Base-by-base conservation (phyloP, 2,329 filamentous ascomycete species). In the Penicillium sp. region DNA sequence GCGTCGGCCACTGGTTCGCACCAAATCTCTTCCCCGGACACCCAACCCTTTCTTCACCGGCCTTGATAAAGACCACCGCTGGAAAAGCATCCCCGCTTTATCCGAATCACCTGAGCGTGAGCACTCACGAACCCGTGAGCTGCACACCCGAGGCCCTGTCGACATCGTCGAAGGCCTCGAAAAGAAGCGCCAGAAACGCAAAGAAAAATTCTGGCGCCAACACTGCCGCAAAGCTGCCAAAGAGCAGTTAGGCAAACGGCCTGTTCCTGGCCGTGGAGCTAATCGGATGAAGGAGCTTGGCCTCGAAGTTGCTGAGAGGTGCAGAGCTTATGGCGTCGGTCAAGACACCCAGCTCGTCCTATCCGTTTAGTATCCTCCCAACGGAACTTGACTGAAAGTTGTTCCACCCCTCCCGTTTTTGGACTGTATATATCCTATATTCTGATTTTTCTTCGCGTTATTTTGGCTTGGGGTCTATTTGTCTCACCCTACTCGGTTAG, bases 91-190 rank as follows among this genome's bases (percentile, higher is more conserved):
- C 59, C 67, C 47, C 52, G 67, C 64, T 60, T 67, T 55, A 75
- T 77, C 63, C 31, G 65, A 73, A 55, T 68, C 71, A 22, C 64
- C 71, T 27, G 65, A 74, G 60, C 62, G 66, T 51, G 65, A 73
- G 52, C 59, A 66, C 42, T 71, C 73, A 47, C 69, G 63, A 56
- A 69, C 66, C 54, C 71, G 72, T 13, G 82, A 87, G 47, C 77
- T 85, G 40, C 91, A 94, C 60, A 84, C 91, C 9, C 89, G 94
- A 59, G 91, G 92, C n/a, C 92, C 94, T 34, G 95, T 99, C 63
- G 94, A 97, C 74, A 99, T 97, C 58, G 90, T 97, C 75, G 96
- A 96, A 73, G 94, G 94, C 8, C 83, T 99, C 1, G 94, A 99
- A 78, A 88, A 90, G 75, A 97, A 96, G 79, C 88, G 92, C 24